Evolutionary conservation across 2,329 filamentous ascomycete genomes (phyloP).

Genomic region (Canariomyces notabilis): DNA sequence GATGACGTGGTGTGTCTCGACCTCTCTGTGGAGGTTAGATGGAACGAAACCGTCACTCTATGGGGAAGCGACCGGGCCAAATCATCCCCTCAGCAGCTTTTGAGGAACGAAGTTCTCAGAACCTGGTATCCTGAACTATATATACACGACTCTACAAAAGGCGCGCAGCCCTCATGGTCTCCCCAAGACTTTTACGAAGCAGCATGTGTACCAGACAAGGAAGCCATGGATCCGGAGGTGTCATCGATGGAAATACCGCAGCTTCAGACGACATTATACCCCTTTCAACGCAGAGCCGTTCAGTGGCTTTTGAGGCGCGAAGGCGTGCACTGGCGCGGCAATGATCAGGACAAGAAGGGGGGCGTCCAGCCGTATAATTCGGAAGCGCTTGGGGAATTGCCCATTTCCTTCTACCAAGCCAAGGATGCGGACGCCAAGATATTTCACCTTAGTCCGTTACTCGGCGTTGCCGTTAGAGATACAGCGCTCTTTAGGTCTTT

Average conservation of each 20-base stretch:
- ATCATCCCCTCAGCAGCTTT: slow-evolving; percentile 15
- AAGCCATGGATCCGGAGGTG: slow-evolving; percentile 32
- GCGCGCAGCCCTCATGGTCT: slow-evolving; percentile 30
- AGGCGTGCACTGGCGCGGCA: slow-evolving; percentile 46
- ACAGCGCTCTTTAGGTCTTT: slow-evolving; percentile 37
- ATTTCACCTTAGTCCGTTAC: slow-evolving; percentile 50
- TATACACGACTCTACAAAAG: background rate
- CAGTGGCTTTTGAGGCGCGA: slow-evolving; percentile 67
- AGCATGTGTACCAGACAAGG: slow-evolving; percentile 55
- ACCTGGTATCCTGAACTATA: slow-evolving; percentile 18
- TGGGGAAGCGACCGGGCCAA: slow-evolving; percentile 14
- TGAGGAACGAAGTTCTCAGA: slow-evolving; percentile 22
- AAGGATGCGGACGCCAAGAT: slow-evolving; percentile 41
- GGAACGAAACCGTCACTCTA: slow-evolving; percentile 26
- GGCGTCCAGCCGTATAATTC: slow-evolving; percentile 26
- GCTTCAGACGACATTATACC: slow-evolving; percentile 54
- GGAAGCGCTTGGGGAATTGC: slow-evolving; percentile 21
- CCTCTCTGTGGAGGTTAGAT: slow-evolving; percentile 25
- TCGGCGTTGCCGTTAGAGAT: slow-evolving; percentile 54
- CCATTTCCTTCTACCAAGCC: slow-evolving; percentile 40
- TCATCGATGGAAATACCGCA: slow-evolving; percentile 38
- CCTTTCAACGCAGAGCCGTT: slow-evolving; percentile 66
- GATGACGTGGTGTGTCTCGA: slow-evolving; percentile 5
- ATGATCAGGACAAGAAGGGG: slow-evolving; percentile 8
- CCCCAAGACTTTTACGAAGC: slow-evolving; percentile 64